phyloP scores from a whole-genome alignment of 306 rosid genomes.

The Vicia faba region DNA sequence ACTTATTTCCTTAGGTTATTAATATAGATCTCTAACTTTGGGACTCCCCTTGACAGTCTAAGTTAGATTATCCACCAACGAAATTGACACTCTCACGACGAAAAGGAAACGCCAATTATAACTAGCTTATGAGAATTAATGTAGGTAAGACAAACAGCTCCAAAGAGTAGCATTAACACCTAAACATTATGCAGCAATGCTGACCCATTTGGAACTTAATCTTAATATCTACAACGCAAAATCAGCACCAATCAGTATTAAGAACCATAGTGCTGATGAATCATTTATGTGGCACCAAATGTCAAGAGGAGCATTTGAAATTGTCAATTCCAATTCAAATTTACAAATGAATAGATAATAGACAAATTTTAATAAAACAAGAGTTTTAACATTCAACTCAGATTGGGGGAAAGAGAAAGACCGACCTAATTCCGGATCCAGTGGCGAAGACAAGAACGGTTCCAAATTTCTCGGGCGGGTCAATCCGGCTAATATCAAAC shows the following conservation, averaged over 20 bases:
- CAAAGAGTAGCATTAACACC: conserved; percentile 7
- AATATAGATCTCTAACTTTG: neutral
- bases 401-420: conserved; percentile 8
- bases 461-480: conserved; percentile 65
- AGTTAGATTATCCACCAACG: neutral
- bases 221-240: conserved; percentile 18
- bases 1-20: conserved; percentile 1
- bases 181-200: neutral
- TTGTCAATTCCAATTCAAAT: neutral
- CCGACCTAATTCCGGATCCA: conserved; percentile 93
- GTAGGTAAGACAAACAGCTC: neutral
- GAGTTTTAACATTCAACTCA: neutral
- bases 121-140: neutral
- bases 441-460: conserved; percentile 80
- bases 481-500: conserved; percentile 64
- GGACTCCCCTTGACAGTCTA: neutral
- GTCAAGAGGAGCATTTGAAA: neutral
- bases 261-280: neutral
- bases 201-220: neutral
- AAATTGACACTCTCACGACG: neutral
- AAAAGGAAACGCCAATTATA: conserved; percentile 4
- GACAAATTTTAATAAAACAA: neutral
- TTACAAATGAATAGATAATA: neutral
- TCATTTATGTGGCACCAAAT: neutral
- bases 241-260: neutral